These are phyloP conservation scores for Vaccinium corymbosum DNA, from an alignment of 148 eudicot genomes.

Conservation along the genomic window DNA sequence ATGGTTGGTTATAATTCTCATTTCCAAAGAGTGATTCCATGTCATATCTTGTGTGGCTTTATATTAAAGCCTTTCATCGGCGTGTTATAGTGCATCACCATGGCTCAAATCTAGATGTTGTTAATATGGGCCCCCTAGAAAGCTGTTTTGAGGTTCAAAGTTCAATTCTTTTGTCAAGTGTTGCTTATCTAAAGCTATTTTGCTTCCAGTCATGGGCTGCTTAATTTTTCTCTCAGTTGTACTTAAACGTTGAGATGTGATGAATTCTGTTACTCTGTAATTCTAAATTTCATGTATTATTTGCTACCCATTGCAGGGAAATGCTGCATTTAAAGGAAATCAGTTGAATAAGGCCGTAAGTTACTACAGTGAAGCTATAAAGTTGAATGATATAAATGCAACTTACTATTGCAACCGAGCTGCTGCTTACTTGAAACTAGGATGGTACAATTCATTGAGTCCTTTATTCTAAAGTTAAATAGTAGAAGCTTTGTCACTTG, in stretches of 20 bases:
- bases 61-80: neutral
- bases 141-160: conserved; percentile 2
- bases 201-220: neutral
- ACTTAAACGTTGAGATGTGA: neutral
- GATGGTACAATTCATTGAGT: conserved; percentile 38
- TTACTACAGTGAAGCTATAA: conserved; percentile 72
- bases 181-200: neutral
- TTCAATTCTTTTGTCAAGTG: neutral
- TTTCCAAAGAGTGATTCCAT: neutral
- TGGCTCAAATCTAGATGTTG: neutral
- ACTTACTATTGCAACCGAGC: conserved; percentile 83
- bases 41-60: neutral
- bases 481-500: neutral
- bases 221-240: neutral
- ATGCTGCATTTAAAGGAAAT: conserved; percentile 75
- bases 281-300: neutral
- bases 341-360: conserved; percentile 81
- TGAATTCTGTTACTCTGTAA: neutral
- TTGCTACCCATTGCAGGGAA: conserved; percentile 49
- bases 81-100: neutral
- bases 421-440: conserved; percentile 83
- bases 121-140: neutral
- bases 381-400: conserved; percentile 57
- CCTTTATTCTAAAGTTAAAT: neutral
- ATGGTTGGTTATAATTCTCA: neutral